A percentile compares a stretch with the other conserved stretches of the same genome.
Conservation (phyloP, 192 early-diverging fungal genomes). For the Coemansia sp. region DNA sequence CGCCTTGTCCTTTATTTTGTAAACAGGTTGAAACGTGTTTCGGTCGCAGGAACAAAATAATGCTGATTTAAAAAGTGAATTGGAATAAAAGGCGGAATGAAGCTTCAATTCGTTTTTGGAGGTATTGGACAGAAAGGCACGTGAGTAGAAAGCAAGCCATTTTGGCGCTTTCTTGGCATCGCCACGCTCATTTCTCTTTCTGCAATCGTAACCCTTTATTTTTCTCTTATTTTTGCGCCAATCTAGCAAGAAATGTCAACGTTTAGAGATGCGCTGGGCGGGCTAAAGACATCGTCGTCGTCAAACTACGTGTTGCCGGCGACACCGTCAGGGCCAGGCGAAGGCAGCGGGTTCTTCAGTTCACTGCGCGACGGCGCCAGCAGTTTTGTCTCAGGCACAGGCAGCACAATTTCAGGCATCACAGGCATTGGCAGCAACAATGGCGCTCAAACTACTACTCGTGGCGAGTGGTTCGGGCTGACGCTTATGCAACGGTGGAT, state of each 20-base stretch:
- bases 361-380: slow-evolving; percentile 49
- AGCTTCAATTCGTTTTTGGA: not conserved
- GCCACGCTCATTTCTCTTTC: not conserved
- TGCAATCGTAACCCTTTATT: not conserved
- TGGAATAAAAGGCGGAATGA: not conserved
- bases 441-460: slow-evolving; percentile 8
- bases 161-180: not conserved
- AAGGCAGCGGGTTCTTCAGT: slow-evolving; percentile 35
- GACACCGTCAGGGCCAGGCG: slow-evolving; percentile 16
- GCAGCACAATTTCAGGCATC: slow-evolving; percentile 34
- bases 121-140: not conserved
- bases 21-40: not conserved
- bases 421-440: slow-evolving; percentile 20
- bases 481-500: slow-evolving; percentile 56
- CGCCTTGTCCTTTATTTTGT: not conserved
- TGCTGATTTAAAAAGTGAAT: not conserved
- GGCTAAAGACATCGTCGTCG: slow-evolving; percentile 51
- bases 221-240: not conserved
- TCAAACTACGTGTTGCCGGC: slow-evolving; percentile 37
- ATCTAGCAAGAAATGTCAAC: slow-evolving; percentile 31
- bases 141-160: not conserved
- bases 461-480: slow-evolving; percentile 56
- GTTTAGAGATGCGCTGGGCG: slow-evolving; percentile 49
- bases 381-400: slow-evolving; percentile 38
- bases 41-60: not conserved